Conservation (phyloP, 371 early-diverging fungal genomes). For the Mortierella sp. region DNA sequence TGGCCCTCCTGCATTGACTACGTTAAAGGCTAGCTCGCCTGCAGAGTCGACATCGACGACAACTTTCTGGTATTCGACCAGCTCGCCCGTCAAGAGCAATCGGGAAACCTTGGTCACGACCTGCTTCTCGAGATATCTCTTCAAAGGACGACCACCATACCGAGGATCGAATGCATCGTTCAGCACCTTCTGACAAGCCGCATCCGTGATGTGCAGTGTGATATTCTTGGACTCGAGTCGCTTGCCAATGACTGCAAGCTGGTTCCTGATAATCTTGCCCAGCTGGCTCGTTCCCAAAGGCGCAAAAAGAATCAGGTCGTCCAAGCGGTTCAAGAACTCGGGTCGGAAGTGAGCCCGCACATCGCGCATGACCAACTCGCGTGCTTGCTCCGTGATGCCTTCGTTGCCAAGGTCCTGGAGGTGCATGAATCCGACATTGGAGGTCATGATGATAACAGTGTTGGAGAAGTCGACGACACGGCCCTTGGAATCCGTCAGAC, state of each 20-base stretch:
- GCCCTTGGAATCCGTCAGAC: constrained; percentile 90
- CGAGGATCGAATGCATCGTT: constrained; percentile 85
- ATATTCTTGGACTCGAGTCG: constrained; percentile 84
- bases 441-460: constrained; percentile 93
- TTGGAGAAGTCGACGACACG: constrained; percentile 91
- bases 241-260: constrained; percentile 78
- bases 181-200: constrained; percentile 82
- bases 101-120: constrained; percentile 79
- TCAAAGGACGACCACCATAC: constrained; percentile 84
- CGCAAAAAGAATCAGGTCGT: constrained; percentile 76
- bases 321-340: constrained; percentile 93
- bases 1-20: constrained; percentile 5
- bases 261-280: constrained; percentile 82
- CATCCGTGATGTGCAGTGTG: constrained; percentile 71
- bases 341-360: constrained; percentile 87
- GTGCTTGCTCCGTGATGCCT: constrained; percentile 65
- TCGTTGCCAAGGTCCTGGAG: constrained; percentile 59
- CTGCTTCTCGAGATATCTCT: constrained; percentile 73
- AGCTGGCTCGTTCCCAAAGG: constrained; percentile 73
- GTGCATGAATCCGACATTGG: constrained; percentile 84
- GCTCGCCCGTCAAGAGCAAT: constrained; percentile 71
- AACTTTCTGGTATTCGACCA: constrained; percentile 60
- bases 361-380: constrained; percentile 74
- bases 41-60: constrained; percentile 41
- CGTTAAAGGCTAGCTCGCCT: constrained; percentile 39